Evolutionary conservation across 148 eudicot species (phyloP).

Genomic region (Rhododendron ferrugineum): DNA sequence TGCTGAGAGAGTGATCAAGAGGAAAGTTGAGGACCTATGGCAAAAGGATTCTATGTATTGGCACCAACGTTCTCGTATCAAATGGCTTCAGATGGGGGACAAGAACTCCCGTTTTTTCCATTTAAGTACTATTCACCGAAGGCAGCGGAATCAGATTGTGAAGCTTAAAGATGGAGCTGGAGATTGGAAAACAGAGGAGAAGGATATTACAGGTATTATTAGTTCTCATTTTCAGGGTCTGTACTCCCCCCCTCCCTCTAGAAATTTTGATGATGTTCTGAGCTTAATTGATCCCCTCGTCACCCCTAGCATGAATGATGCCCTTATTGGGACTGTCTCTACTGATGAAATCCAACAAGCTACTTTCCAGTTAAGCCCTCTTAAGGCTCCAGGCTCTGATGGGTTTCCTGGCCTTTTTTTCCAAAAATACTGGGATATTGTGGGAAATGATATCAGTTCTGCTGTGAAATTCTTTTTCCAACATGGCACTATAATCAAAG

Average conservation of each 20-base stretch:
- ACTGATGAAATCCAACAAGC: not conserved
- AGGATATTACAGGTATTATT: not conserved
- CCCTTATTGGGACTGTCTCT: not conserved
- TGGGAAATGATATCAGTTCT: not conserved
- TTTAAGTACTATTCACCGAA: not conserved
- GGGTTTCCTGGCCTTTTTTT: not conserved
- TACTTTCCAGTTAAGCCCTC: not conserved
- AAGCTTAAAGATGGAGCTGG: not conserved
- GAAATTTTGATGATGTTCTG: not conserved
- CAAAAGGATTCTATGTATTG: too few species aligned
- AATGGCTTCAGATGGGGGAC: too few species aligned
- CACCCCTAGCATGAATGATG: not conserved
- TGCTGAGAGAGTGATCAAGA: too few species aligned
- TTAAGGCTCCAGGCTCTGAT: not conserved
- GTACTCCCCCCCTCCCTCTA: not conserved
- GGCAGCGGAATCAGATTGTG: not conserved
- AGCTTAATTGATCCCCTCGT: not conserved
- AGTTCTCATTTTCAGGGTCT: rapidly evolving
- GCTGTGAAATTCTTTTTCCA: not conserved
- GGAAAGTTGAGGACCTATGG: too few species aligned
- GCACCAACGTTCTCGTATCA: too few species aligned
- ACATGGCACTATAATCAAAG: not conserved
- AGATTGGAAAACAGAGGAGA: not conserved
- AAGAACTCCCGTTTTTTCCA: too few species aligned
- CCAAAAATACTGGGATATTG: not conserved